These are phyloP conservation scores for Simplicillium sp. DNA, from an alignment of 2,329 filamentous ascomycete species.

Conservation along the genomic window DNA sequence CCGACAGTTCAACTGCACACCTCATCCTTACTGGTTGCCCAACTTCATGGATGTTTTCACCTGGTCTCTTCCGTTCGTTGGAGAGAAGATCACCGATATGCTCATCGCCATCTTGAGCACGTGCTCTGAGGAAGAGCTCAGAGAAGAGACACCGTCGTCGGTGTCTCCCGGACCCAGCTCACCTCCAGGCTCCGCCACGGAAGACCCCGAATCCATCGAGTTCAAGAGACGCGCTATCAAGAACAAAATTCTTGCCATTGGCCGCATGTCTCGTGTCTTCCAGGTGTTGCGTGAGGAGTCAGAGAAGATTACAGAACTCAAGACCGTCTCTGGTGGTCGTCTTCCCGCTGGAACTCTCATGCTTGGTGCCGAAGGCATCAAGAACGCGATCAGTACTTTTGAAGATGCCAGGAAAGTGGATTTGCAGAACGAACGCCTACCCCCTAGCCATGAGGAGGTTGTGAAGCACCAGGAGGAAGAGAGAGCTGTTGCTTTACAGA, in stretches of 20 bases:
- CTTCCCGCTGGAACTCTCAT: constrained; percentile 93
- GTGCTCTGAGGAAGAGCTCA: constrained; percentile 96
- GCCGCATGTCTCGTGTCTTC: constrained; percentile 93
- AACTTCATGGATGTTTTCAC: constrained; percentile 99
- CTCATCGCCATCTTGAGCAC: constrained; percentile 96
- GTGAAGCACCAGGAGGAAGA: constrained; percentile 73
- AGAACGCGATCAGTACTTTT: constrained; percentile 93
- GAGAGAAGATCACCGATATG: constrained; percentile 99
- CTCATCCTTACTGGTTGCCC: constrained; percentile 97
- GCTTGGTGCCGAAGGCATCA: constrained; percentile 96
- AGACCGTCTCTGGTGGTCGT: constrained; percentile 88
- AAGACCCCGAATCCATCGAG: constrained; percentile 80
- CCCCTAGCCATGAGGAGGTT: constrained; percentile 88
- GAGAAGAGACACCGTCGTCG: constrained; percentile 71
- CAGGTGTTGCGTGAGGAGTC: constrained; percentile 96
- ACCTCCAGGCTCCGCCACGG: constrained; percentile 46
- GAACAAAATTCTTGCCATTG: constrained; percentile 98
- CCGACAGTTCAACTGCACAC: constrained; percentile 98
- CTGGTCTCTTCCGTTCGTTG: constrained; percentile 98
- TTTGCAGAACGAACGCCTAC: constrained; percentile 88
- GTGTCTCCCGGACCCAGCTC: constrained; percentile 63
- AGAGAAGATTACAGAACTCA: constrained; percentile 92
- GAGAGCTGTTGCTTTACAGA: constrained; percentile 71
- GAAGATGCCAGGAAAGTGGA: constrained; percentile 97
- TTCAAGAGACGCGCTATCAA: constrained; percentile 96